phyloP scores from a whole-genome alignment of 345 rosid genomes.

The Tarenaya hassleriana region DNA sequence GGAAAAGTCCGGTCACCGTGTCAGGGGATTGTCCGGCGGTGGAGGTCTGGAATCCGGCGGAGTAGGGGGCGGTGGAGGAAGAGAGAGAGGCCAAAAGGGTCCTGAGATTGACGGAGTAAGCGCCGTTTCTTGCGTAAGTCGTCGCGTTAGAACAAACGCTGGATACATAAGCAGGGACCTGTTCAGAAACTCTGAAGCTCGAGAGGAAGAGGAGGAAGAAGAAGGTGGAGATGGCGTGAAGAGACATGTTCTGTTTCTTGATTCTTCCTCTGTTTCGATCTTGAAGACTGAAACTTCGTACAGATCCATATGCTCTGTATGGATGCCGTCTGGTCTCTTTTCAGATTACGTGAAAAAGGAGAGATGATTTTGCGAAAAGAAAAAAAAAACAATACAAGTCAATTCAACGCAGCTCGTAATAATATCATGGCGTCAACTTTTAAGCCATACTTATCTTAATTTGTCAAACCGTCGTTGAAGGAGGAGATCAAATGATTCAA shows the following conservation, averaged over 20 bases:
- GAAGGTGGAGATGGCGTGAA: background rate
- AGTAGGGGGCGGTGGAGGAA: constrained; percentile 1
- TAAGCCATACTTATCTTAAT: too few relatives aligned
- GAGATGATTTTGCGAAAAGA: too few relatives aligned
- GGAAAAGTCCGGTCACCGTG: constrained; percentile 28
- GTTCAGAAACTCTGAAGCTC: constrained; percentile 19
- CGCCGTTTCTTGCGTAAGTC: constrained; percentile 25
- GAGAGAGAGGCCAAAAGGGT: constrained; percentile 24
- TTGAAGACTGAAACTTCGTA: too few relatives aligned
- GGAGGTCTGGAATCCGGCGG: constrained; percentile 30
- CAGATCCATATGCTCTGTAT: too few relatives aligned
- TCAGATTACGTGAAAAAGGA: too few relatives aligned
- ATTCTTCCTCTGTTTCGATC: too few relatives aligned
- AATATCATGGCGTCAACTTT: too few relatives aligned
- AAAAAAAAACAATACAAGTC: too few relatives aligned
- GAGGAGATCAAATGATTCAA: too few relatives aligned
- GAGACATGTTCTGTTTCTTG: background rate
- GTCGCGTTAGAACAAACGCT: background rate
- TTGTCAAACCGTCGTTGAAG: too few relatives aligned
- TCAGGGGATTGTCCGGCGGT: constrained; percentile 24
- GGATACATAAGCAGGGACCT: background rate
- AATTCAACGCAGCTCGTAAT: too few relatives aligned
- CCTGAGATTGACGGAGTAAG: constrained; percentile 29
- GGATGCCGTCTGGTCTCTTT: too few relatives aligned
- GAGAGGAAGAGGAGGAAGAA: background rate